These are phyloP conservation scores for Rhodotorula glutinis DNA, from an alignment of 1,284 basidiomycete species.

Conservation along the genomic window DNA sequence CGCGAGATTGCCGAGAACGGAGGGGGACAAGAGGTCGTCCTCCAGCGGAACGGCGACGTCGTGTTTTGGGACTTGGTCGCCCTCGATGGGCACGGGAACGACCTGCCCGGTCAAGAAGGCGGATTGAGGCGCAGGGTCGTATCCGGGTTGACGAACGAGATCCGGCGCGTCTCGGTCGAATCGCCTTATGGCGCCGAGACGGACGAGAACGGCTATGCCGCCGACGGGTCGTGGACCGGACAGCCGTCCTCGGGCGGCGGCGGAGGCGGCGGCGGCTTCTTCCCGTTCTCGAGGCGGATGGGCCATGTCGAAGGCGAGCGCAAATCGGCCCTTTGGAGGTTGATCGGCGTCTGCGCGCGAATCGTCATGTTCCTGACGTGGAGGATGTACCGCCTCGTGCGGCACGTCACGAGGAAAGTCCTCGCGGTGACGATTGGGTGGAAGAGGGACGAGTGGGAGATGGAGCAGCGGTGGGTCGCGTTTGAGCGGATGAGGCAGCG, in stretches of 20 bases:
- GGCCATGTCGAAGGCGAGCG: conserved; percentile 8
- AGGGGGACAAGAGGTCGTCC: conserved; percentile 1
- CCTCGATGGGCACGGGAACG: background rate
- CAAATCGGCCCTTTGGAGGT: conserved; percentile 1
- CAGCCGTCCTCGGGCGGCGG: background rate
- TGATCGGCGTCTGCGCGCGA: background rate
- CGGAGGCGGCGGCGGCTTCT: background rate
- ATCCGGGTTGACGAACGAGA: conserved; percentile 9
- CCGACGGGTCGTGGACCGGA: background rate
- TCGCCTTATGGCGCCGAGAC: background rate
- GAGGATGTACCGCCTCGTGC: background rate
- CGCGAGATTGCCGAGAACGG: background rate
- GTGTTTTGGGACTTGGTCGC: conserved; percentile 2
- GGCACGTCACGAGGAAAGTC: background rate
- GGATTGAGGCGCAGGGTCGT: background rate
- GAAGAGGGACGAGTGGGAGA: conserved; percentile 6
- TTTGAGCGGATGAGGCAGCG: background rate
- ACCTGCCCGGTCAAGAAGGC: background rate
- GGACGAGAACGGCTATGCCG: background rate
- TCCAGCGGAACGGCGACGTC: conserved; percentile 17
- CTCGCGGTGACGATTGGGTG: background rate
- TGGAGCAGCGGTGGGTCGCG: background rate
- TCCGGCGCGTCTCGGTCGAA: conserved; percentile 13
- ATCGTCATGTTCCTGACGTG: background rate
- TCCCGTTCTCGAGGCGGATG: background rate